Evolutionary conservation across 1,284 basidiomycete species (phyloP).

Genomic region (Sporisorium iseilematis-ciliati): DNA sequence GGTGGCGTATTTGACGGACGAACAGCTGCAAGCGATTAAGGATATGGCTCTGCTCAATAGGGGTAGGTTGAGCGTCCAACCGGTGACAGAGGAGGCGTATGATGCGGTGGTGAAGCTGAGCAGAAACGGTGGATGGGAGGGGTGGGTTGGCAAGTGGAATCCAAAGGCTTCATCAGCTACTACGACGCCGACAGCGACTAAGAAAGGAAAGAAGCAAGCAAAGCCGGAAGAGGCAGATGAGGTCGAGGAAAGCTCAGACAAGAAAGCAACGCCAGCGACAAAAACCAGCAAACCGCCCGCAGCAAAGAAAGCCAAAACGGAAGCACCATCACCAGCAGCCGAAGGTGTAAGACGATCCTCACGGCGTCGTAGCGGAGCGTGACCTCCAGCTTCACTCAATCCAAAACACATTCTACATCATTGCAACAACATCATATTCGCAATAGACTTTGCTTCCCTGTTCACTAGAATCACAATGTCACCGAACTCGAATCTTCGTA

Average conservation of each 20-base stretch:
- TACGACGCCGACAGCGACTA: slow-evolving; percentile 2
- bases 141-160: slow-evolving; percentile 63
- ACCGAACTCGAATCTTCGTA: not conserved
- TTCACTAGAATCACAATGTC: not conserved
- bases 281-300: slow-evolving; percentile 5
- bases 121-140: slow-evolving; percentile 75
- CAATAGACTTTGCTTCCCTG: not conserved
- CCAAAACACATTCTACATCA: no score
- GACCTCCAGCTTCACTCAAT: not conserved
- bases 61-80: slow-evolving; percentile 86
- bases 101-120: slow-evolving; percentile 78
- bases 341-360: slow-evolving; percentile 33
- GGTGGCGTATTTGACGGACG: slow-evolving; percentile 64
- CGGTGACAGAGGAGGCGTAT: slow-evolving; percentile 80
- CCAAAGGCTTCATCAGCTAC: slow-evolving; percentile 7
- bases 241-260: not conserved
- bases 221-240: not conserved
- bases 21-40: slow-evolving; percentile 71
- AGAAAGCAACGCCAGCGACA: not conserved
- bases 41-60: slow-evolving; percentile 85
- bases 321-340: not conserved
- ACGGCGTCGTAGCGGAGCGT: slow-evolving; percentile 21
- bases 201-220: not conserved
- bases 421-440: no score
- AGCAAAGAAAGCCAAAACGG: slow-evolving; percentile 20